These are phyloP conservation scores for Glycine soja DNA, from an alignment of 306 rosid species.

Conservation along the genomic window DNA sequence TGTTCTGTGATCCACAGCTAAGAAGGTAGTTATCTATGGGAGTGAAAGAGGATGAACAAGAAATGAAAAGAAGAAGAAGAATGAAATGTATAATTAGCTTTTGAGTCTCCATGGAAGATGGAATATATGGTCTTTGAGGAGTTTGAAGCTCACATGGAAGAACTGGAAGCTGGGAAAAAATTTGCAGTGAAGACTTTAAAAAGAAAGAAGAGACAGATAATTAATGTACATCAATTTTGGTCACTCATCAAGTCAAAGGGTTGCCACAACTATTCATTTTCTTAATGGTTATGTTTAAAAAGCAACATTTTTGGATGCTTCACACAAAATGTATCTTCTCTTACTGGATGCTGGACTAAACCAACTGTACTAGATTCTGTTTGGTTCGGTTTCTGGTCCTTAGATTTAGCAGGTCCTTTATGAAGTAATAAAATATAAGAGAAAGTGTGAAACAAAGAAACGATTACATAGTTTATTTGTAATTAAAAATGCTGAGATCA, in stretches of 20 bases:
- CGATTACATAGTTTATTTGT: not conserved
- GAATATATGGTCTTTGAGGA: not conserved
- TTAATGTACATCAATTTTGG: constrained; percentile 32
- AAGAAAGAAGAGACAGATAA: constrained; percentile 18
- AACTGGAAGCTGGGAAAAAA: not conserved
- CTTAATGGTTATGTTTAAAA: not conserved
- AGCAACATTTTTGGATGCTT: constrained; percentile 10
- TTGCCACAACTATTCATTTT: constrained; percentile 1
- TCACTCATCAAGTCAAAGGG: constrained; percentile 37
- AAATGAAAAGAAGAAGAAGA: constrained; percentile 39
- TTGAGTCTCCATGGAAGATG: constrained; percentile 58
- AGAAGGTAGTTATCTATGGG: constrained; percentile 79
- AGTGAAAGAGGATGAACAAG: constrained; percentile 60
- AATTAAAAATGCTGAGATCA: not conserved
- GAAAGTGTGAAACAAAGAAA: not conserved
- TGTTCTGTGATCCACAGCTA: constrained; percentile 77
- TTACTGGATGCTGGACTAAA: constrained; percentile 2
- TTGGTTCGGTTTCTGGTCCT: constrained; percentile 22
- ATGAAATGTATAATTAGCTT: constrained; percentile 39
- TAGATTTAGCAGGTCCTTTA: constrained; percentile 28
- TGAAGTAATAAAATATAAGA: constrained; percentile 16
- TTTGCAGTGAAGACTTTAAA: constrained; percentile 5
- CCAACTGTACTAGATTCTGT: constrained; percentile 31
- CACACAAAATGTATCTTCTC: not conserved
- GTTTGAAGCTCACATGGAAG: constrained; percentile 28